A percentile compares a stretch with the other conserved stretches of the same genome.
These are phyloP conservation scores for Annulohypoxylon stygium DNA, from an alignment of 495 filamentous ascomycete genomes.

Conservation along the genomic window DNA sequence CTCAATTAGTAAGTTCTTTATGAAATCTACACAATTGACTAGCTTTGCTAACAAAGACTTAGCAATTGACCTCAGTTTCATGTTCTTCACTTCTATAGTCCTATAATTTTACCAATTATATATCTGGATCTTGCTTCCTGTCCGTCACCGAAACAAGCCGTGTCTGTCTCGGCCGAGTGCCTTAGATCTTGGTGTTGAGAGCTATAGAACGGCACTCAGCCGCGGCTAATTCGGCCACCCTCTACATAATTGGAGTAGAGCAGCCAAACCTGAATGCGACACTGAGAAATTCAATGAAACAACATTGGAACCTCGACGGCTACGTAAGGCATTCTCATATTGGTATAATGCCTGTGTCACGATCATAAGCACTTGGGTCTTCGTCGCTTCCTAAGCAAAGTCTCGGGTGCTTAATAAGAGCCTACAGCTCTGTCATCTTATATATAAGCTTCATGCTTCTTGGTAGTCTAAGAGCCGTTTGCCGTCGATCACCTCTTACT, in stretches of 20 bases:
- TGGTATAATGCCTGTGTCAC: slow-evolving; percentile 2
- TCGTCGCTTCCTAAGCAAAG: slow-evolving; percentile 5
- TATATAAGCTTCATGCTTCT: background rate
- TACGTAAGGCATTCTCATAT: background rate
- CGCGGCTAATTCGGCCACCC: slow-evolving; percentile 31
- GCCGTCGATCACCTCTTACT: background rate
- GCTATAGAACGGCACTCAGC: slow-evolving; percentile 7
- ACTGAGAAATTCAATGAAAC: background rate
- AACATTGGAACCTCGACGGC: background rate
- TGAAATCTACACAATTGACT: background rate
- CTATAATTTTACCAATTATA: no score
- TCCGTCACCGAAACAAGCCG: background rate
- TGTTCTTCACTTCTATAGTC: no score
- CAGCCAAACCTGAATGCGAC: slow-evolving; percentile 3
- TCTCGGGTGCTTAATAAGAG: slow-evolving; percentile 11
- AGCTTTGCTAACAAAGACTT: background rate
- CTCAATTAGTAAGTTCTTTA: background rate
- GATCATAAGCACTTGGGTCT: background rate
- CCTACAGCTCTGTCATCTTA: background rate
- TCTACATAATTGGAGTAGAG: background rate
- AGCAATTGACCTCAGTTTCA: background rate
- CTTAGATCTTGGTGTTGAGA: slow-evolving; percentile 12
- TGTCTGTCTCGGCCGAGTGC: slow-evolving; percentile 10
- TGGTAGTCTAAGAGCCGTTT: background rate
- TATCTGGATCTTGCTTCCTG: background rate